These are phyloP conservation scores for Russula sp. DNA, from an alignment of 768 basidiomycete species.

Conservation along the genomic window DNA sequence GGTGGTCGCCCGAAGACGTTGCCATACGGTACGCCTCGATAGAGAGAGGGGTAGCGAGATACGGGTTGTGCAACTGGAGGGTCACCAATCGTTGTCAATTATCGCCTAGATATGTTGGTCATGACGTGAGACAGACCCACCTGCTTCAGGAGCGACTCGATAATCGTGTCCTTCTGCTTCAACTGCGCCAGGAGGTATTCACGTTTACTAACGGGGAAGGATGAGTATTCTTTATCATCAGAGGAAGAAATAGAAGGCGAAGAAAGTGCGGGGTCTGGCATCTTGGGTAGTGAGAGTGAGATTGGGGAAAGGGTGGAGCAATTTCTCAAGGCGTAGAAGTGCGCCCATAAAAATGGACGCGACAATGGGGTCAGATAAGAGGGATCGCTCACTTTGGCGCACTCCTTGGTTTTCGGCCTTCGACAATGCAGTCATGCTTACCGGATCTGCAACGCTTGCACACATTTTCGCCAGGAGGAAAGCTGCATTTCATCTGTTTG, in stretches of 20 bases:
- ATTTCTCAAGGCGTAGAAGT: constrained; percentile 28
- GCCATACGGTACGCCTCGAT: constrained; percentile 76
- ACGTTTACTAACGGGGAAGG: constrained; percentile 55
- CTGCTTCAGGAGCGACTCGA: constrained; percentile 80
- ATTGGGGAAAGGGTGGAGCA: constrained; percentile 31
- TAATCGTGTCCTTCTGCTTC: constrained; percentile 81
- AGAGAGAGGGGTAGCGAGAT: constrained; percentile 69
- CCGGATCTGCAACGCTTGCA: constrained; percentile 71
- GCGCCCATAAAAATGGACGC: constrained; percentile 1
- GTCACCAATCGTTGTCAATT: background rate
- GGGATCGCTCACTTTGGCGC: constrained; percentile 68
- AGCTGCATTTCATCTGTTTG: constrained; percentile 82
- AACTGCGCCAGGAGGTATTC: constrained; percentile 84
- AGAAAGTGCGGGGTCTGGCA: background rate
- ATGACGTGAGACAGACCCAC: constrained; percentile 33
- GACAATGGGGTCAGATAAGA: background rate
- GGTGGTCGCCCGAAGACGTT: constrained; percentile 66
- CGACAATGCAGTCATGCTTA: constrained; percentile 75
- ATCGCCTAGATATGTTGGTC: background rate
- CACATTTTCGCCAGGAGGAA: constrained; percentile 64
- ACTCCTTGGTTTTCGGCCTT: constrained; percentile 72
- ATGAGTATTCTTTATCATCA: constrained; percentile 27
- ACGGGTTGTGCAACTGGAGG: constrained; percentile 68
- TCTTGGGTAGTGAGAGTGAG: constrained; percentile 21
- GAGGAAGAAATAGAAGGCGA: constrained; percentile 6